Evolutionary conservation across 495 filamentous ascomycete genomes (phyloP).

Genomic region (Tuber indicum): DNA sequence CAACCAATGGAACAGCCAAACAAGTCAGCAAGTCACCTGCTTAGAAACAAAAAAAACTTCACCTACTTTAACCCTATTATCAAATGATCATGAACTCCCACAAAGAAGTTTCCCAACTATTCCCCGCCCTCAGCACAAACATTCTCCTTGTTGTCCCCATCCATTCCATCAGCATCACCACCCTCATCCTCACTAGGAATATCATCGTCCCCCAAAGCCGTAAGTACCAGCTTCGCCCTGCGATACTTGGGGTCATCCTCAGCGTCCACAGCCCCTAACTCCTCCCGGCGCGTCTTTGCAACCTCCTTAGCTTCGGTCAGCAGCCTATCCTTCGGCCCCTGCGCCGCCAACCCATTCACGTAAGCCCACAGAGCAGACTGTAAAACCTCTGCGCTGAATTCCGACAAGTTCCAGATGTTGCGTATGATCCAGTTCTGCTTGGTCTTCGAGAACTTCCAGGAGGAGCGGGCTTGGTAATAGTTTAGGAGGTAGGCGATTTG

Average conservation of each 20-base stretch:
- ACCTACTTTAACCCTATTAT: background rate
- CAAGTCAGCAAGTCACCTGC: background rate
- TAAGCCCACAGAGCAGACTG: slow-evolving; percentile 31
- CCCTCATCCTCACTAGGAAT: slow-evolving; percentile 19
- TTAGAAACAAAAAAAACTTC: background rate
- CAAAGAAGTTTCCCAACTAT: background rate
- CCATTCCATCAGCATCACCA: slow-evolving; percentile 24
- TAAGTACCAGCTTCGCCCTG: slow-evolving; percentile 41
- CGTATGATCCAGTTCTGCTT: slow-evolving; percentile 43
- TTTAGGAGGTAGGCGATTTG: slow-evolving; percentile 31
- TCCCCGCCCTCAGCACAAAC: slow-evolving; percentile 7
- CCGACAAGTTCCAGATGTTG: slow-evolving; percentile 23
- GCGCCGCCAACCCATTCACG: slow-evolving; percentile 26
- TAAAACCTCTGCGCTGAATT: slow-evolving; percentile 20
- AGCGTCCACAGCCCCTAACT: slow-evolving; percentile 18
- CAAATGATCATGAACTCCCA: background rate
- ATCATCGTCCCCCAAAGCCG: slow-evolving; percentile 33
- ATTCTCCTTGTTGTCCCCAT: slow-evolving; percentile 6
- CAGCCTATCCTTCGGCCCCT: slow-evolving; percentile 33
- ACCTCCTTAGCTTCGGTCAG: slow-evolving; percentile 35
- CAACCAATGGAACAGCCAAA: background rate
- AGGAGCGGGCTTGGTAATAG: slow-evolving; percentile 24
- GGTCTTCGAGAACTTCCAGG: slow-evolving; percentile 39
- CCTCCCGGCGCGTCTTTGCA: slow-evolving; percentile 24
- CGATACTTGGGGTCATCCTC: slow-evolving; percentile 13